Conservation (phyloP, 495 filamentous ascomycete species). For the Hypoxylon crocopeplum region DNA sequence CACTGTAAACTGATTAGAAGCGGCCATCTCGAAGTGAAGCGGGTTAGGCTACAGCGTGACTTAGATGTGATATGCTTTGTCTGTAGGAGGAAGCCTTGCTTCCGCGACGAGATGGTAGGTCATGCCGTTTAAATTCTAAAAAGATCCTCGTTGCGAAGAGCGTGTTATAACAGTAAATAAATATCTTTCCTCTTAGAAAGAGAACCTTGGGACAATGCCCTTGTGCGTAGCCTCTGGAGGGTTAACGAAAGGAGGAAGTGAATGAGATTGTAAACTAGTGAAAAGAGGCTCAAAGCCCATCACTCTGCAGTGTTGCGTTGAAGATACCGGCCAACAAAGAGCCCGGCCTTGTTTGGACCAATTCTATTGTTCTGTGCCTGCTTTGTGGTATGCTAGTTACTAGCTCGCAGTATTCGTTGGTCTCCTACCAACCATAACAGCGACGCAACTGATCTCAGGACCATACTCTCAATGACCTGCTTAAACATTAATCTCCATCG, state of each 20-base stretch:
- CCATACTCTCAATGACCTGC: slow-evolving; percentile 20
- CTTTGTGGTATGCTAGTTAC: slow-evolving; percentile 21
- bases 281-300: not conserved
- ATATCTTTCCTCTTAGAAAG: too few relatives aligned
- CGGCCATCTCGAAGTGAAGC: slow-evolving; percentile 17
- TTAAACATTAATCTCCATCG: slow-evolving; percentile 32
- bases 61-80: not conserved
- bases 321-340: not conserved
- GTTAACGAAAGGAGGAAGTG: too few relatives aligned
- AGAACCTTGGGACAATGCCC: slow-evolving; percentile 2
- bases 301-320: not conserved
- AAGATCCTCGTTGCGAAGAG: too few relatives aligned
- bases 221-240: too few relatives aligned
- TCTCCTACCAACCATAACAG: slow-evolving; percentile 12
- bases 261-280: not conserved
- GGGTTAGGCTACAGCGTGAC: not conserved
- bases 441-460: slow-evolving; percentile 14
- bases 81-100: slow-evolving; percentile 4
- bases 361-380: slow-evolving; percentile 35
- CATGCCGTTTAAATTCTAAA: not conserved
- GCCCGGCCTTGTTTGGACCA: slow-evolving; percentile 5
- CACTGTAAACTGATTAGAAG: slow-evolving; percentile 1
- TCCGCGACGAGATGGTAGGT: too few relatives aligned
- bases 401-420: slow-evolving; percentile 3
- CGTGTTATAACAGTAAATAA: too few relatives aligned